Base-by-base conservation (phyloP, 352 stramenopile species). In the Pythium inflatum region DNA sequence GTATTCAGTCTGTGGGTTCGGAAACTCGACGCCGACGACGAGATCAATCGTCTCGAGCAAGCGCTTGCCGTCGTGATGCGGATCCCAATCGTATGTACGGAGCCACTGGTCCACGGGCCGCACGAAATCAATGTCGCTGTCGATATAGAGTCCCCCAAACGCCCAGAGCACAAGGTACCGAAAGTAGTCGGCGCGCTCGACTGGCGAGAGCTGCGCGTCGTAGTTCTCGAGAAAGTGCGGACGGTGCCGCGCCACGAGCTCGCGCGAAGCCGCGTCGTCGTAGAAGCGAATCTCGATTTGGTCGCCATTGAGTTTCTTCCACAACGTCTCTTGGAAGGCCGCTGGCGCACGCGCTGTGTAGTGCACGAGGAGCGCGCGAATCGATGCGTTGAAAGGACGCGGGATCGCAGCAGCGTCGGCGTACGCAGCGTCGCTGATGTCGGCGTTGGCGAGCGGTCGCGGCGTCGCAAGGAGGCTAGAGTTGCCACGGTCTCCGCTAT, bases 161-260 rank as follows among this genome's bases (percentile, higher is more conserved):
- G 28, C 61, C 48, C 49, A 68, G 25, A 68, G 14, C 5, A 59
- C 49, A 16, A 68, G 49, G 22, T 68, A 68, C 20, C 59, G 59
- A 25, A 66, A 66, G 45, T 58, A 66, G 34, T 66, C 59, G 59
- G 59, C 46, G 4, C 59, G 61, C 50, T 68, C 61, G 20, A 68
- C 61, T 13, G 40, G 30, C 36, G 61, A 68, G 20, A 68, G 61
- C 49, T 68, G 27, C 5, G 46, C 51, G 12, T 4, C n/a, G 46
- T 66, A 66, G 3, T 45, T 58, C 16, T 57, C 30, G 1, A 66
- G n/a, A 45, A 66, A 66, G 31, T 66, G 46, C 46, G 59, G 45
- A 2, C 59, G 45, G 25, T 45, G 16, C 18, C 58, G 18, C 20
- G n/a, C 12, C 0, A 66, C 59, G 14, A 66, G 46, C 25, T 31